Conservation (phyloP, 2,329 filamentous ascomycete species). For the Cordyceps pruinosa region DNA sequence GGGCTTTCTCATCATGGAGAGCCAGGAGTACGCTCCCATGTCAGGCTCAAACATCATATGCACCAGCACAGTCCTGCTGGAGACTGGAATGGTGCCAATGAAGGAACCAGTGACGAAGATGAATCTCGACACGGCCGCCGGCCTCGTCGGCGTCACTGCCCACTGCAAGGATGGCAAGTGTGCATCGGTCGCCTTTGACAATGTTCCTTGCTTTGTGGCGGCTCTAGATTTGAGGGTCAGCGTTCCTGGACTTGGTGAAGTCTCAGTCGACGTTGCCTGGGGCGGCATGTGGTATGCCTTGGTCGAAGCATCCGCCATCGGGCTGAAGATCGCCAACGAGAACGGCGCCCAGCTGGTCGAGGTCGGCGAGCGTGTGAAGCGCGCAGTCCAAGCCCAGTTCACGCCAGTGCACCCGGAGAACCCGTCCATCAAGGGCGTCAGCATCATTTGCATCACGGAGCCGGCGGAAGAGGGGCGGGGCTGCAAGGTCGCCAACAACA, state of each 20-base stretch:
- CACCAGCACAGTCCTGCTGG: conserved; percentile 37
- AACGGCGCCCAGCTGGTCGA: conserved; percentile 31
- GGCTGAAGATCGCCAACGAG: conserved; percentile 27
- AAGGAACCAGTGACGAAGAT: conserved; percentile 35
- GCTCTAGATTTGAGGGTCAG: conserved; percentile 31
- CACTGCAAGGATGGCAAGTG: conserved; percentile 37
- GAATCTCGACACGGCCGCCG: conserved; percentile 37
- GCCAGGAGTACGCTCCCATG: conserved; percentile 33
- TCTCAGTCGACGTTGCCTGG: conserved; percentile 38
- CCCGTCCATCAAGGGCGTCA: conserved; percentile 33
- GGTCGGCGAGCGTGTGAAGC: conserved; percentile 36
- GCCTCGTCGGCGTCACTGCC: conserved; percentile 33
- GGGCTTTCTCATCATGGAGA: conserved; percentile 41
- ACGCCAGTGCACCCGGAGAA: conserved; percentile 38
- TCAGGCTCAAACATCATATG: conserved; percentile 40
- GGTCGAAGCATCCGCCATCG: conserved; percentile 32
- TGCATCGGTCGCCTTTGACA: conserved; percentile 37
- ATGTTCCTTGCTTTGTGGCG: conserved; percentile 37
- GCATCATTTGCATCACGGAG: conserved; percentile 31
- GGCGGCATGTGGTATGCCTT: conserved; percentile 40
- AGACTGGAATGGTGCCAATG: conserved; percentile 41
- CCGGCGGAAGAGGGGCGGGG: conserved; percentile 20
- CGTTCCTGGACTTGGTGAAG: conserved; percentile 33
- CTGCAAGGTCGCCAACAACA: conserved; percentile 29
- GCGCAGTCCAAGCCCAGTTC: conserved; percentile 27